Evolutionary conservation across 2,329 filamentous ascomycete genomes (phyloP), one percentile per base, ranked within the genome.

Genomic region (Aspergillus calidoustus): DNA sequence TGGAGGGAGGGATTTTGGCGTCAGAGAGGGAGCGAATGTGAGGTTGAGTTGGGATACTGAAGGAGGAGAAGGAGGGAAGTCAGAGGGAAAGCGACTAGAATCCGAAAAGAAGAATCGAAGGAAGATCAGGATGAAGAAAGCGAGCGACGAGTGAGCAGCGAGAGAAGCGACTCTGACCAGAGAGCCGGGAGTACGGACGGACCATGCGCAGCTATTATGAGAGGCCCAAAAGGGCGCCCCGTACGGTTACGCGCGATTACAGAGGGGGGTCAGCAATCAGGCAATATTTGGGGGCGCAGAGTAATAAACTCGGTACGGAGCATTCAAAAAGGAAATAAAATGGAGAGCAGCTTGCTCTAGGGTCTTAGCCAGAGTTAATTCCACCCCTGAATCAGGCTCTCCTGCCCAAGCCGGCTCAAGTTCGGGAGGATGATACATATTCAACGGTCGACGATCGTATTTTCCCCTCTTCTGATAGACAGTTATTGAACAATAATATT

Each of bases 71-170:
- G 59, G 66, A 60, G 54, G 44, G 55, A 61, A 54, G 58, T 59
- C 54, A 63, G 59, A 61, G 64, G 60, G 59, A 66, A 46, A 50
- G 62, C 44, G 49, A 64, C 60, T 49, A 60, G 44, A 51, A 60
- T 56, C 47, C 28, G n/a, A 52, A 56, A 52, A 54, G 54, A 54
- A 64, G 61, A 61, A 63, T 65, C 68, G 61, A 63, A 64, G 60
- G 66, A 65, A 41, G 51, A 54, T 56, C 43, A 44, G n/a, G 52
- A 60, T 34, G 43, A 57, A 53, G 47, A 58, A 52, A 59, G 23
- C 50, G 53, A 63, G 54, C 50, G 54, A 49, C 48, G 44, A 57
- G 53, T 54, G 60, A 61, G 60, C 55, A 53, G 52, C 54, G 53
- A 49, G 34, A 58, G 46, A 57, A 64, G 53, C 43, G 44, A 63